Base-by-base conservation (phyloP, 257 asterid genomes). In the Solanum rostratum region DNA sequence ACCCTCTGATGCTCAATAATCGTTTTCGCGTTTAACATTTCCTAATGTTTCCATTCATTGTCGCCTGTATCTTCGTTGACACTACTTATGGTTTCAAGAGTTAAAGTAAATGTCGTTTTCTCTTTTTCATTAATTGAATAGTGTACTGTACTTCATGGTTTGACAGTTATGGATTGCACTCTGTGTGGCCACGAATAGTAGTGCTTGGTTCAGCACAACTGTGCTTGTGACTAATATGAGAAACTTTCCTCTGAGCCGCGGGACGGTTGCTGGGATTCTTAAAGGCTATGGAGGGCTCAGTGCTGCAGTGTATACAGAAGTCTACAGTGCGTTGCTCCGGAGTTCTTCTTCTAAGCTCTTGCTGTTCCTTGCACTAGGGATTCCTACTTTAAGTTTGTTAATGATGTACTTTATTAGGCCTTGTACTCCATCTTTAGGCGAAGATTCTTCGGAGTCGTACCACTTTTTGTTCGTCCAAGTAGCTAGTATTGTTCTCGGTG, bases 201-300 rank as follows among this genome's bases (percentile, higher is more conserved):
- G 89, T 86, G 92, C 97, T 53, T 94, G 97, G 97, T 85, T 94
- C 84, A 81, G 88, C 86, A 94, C 97, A 14, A 90, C 91, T 59
- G 93, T 94, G 85, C 93, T 94, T 12, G 98, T 92, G 52, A 94
- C 97, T 39, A 94, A 94, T 49, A 89, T 94, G 94, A 91, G 95
- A 84, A 94, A 94, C 91, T 94, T 94, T 88, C 97, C 97, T 46
- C 86, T 87, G 16, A 91, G 92, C 74, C 92, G 95, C 24, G 97
- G 97, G 85, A 91, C 90, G 1, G 93, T 94, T 83, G 91, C 98
- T 80, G 97, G 97, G 2, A 89, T 92, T 84, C 92, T 94, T 84
- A 92, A 92, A 89, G 97, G 97, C 80, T 92, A 94, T 66, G 88
- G 85, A 18, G 97, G 97, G 39, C 90, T 94, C 15, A 91, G 97